Percentiles rank a stretch among this genome's conserved stretches.
Evolutionary conservation across 768 basidiomycete genomes (phyloP).

Genomic region (Lyophyllum atratum): DNA sequence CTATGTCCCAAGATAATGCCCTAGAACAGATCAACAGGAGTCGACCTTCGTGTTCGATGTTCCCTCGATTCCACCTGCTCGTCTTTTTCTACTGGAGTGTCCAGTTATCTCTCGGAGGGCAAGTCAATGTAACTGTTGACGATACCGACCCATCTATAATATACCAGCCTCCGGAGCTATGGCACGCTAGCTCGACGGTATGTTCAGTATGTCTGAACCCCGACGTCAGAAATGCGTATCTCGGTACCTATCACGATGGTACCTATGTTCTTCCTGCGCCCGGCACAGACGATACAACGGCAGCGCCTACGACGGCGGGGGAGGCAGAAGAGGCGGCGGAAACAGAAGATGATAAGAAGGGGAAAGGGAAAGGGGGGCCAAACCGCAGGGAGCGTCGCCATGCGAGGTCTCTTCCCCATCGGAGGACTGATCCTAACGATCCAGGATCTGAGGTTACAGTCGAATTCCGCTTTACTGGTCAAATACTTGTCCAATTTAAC

Average conservation of each 20-base stretch:
- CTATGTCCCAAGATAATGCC: background rate
- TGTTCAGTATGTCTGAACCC: constrained; percentile 35
- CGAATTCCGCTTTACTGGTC: constrained; percentile 48
- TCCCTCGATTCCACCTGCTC: constrained; percentile 4
- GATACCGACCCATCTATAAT: constrained; percentile 38
- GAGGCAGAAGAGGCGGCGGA: constrained; percentile 6
- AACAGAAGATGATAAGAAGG: constrained; percentile 8
- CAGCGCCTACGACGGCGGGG: constrained; percentile 6
- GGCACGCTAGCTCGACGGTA: constrained; percentile 32
- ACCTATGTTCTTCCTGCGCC: constrained; percentile 18
- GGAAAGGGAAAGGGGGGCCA: background rate
- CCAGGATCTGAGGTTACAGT: constrained; percentile 32
- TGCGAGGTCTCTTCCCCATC: constrained; percentile 2
- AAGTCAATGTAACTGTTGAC: constrained; percentile 37
- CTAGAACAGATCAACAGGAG: background rate
- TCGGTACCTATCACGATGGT: constrained; percentile 38
- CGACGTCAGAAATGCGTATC: constrained; percentile 18
- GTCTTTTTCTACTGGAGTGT: constrained; percentile 11
- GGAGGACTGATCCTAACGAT: constrained; percentile 30
- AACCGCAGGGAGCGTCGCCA: background rate
- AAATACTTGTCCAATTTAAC: constrained; percentile 5
- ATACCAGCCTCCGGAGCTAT: constrained; percentile 37
- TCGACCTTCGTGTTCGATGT: background rate
- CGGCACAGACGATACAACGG: background rate
- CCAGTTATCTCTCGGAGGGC: constrained; percentile 20